Evolutionary conservation across 805 yeast species (phyloP), one percentile per base, ranked within the genome.

Genomic region (Wickerhamomyces chaumierensis): DNA sequence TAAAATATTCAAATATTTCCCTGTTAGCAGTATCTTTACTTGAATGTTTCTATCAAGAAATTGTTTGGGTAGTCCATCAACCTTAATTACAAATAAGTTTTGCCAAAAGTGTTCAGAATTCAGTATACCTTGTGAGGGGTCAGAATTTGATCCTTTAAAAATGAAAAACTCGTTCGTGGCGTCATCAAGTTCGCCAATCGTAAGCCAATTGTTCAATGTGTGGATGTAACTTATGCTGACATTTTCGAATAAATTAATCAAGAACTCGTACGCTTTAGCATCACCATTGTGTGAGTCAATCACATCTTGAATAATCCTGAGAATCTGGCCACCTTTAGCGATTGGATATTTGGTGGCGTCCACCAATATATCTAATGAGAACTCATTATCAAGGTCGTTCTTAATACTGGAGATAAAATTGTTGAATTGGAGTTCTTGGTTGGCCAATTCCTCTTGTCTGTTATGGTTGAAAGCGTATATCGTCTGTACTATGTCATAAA

Each of bases 181-280:
- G 48, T 92, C 98, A 44, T 73, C 69, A 9, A 92, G 64, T 5
- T 65, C 62, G 0, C 98, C 98, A 36, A 68, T 61, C 4, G 69
- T 66, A 15, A 90, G 65, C 98, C 98, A 92, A n/a, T 62, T 54
- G 47, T 81, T 78, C 9, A 92, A 62, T 76, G 82, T 81, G 2
- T 47, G 47, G 16, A 84, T 63, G 50, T 85, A 92, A 31, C 75
- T 74, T 25, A 44, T 49, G 31, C 94, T 75, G 1, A 86, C 72
- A 13, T 66, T 65, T 35, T 71, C 70, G 37, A 81, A 72, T 3
- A 90, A 48, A 4, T 51, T 48, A 1, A 61, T 53, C 33, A 85
- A 60, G 46, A 84, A 76, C 4, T 65, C 63, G 31, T 62, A 61
- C 0, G 82, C 71, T 2, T 58, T 60, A 0, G 66, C 53, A 51